Evolutionary conservation across 2,329 filamentous ascomycete species (phyloP).

Genomic region (Pestalotiopsis sp.): DNA sequence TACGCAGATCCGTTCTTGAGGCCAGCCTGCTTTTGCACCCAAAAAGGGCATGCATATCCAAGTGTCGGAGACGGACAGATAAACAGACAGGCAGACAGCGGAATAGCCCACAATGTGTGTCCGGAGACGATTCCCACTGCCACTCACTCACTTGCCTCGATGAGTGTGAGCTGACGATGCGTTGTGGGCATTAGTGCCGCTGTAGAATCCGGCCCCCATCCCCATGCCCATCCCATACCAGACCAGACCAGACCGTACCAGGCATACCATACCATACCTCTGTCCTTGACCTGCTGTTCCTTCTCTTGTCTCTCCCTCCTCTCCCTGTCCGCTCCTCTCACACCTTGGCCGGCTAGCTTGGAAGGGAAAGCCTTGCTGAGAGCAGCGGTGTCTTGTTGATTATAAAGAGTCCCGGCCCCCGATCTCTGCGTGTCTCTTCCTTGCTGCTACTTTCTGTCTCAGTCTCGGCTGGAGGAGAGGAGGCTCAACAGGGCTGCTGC

Average conservation of each 20-base stretch:
- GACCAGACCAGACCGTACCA: no score
- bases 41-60: not conserved
- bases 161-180: constrained; percentile 6
- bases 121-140: not conserved
- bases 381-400: not conserved
- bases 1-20: not conserved
- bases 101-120: not conserved
- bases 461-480: constrained; percentile 11
- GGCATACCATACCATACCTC: constrained; percentile 6
- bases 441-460: not conserved
- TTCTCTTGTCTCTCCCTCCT: not conserved
- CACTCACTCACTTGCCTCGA: not conserved
- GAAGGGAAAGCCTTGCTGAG: not conserved
- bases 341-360: not conserved
- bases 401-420: constrained; percentile 1
- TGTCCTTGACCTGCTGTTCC: constrained; percentile 20
- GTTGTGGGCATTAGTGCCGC: constrained; percentile 7
- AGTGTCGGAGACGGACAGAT: not conserved
- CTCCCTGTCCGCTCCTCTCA: not conserved
- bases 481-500: constrained; percentile 14
- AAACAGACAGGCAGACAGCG: not conserved
- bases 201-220: constrained; percentile 15
- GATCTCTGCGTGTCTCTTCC: not conserved
- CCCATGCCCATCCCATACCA: constrained; percentile 4
- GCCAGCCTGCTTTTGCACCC: not conserved